Conservation (phyloP, 148 eudicot genomes). For the Rhododendron molle region DNA sequence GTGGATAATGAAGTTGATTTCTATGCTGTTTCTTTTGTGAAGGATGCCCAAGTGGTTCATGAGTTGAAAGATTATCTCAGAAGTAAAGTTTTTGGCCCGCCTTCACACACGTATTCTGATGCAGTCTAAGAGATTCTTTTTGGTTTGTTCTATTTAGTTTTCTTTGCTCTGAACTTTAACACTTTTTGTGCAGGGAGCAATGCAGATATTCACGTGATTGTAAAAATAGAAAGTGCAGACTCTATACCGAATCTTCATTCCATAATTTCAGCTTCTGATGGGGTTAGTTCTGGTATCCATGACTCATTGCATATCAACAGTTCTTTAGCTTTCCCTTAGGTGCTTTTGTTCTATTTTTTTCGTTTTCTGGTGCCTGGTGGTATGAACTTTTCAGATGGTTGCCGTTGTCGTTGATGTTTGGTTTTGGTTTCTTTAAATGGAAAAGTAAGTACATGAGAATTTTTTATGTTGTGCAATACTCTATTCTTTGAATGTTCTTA, state of each 20-base stretch:
- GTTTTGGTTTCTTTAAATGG: neutral
- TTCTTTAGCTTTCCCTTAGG: neutral
- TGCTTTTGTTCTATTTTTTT: neutral
- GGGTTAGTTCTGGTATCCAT: constrained; percentile 50
- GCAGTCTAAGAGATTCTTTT: neutral
- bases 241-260: constrained; percentile 92
- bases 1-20: constrained; percentile 91
- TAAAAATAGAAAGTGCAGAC: constrained; percentile 97
- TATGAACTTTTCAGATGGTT: neutral
- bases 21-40: constrained; percentile 97
- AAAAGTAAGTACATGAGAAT: neutral
- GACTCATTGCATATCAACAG: neutral
- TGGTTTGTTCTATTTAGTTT: neutral
- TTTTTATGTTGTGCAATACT: neutral
- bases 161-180: constrained; percentile 1
- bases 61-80: constrained; percentile 83
- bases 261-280: constrained; percentile 89
- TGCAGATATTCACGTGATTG: constrained; percentile 85
- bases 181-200: constrained; percentile 49
- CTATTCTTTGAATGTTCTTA: neutral
- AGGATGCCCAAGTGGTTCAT: constrained; percentile 82
- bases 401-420: no score
- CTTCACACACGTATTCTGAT: neutral
- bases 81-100: constrained; percentile 35
- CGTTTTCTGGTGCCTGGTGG: neutral